A percentile compares a stretch with the other conserved stretches of the same genome.
phyloP scores from a whole-genome alignment of 192 early-diverging fungal genomes.

The Coemansia sp. region DNA sequence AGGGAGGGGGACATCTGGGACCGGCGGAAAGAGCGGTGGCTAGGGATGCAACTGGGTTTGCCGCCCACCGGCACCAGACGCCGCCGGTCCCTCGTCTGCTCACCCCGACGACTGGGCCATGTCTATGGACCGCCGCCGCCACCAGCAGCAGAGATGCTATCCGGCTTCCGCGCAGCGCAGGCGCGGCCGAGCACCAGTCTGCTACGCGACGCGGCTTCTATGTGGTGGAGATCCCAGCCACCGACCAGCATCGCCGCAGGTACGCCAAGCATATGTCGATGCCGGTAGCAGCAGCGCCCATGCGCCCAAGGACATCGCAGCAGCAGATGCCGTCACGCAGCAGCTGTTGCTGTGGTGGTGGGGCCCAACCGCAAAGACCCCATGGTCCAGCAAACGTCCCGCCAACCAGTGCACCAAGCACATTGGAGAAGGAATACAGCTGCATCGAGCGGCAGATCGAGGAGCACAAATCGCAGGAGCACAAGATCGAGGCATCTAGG shows the following conservation, averaged over 20 bases:
- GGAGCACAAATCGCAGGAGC: background rate
- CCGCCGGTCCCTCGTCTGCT: slow-evolving; percentile 7
- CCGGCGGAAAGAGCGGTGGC: background rate
- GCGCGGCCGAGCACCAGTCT: background rate
- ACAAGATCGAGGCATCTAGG: background rate
- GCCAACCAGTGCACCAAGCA: background rate
- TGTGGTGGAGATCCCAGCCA: background rate
- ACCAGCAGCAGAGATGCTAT: background rate
- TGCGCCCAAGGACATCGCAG: background rate
- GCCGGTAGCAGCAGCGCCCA: too few relatives aligned
- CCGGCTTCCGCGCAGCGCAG: background rate
- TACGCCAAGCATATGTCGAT: slow-evolving; percentile 35
- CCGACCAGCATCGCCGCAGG: background rate
- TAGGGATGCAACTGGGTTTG: slow-evolving; percentile 3
- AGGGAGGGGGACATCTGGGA: background rate
- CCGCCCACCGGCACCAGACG: slow-evolving; percentile 19
- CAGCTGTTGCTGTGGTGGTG: too few relatives aligned
- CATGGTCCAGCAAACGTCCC: background rate
- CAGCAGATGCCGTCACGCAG: background rate
- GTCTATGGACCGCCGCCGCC: background rate
- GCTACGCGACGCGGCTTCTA: background rate
- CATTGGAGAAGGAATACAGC: too few relatives aligned
- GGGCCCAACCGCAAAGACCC: too few relatives aligned
- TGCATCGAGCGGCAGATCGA: background rate
- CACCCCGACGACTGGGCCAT: background rate